Evolutionary conservation across 257 asterid species (phyloP).

Genomic region (Solanum raphanifolium): DNA sequence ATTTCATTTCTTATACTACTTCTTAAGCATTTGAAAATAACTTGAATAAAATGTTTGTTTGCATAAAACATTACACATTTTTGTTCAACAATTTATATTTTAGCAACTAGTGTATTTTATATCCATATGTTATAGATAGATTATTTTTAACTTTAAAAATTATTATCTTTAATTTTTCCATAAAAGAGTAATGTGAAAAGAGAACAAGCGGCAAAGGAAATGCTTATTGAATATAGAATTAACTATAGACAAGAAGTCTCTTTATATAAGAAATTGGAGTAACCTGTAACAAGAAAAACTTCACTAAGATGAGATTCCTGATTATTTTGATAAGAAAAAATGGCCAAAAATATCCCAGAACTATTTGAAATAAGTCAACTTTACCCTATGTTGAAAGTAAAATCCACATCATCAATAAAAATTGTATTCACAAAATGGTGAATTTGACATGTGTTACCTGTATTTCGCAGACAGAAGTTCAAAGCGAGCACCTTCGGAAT

Average conservation of each 20-base stretch:
- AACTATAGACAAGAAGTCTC: not conserved
- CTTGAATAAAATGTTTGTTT: not conserved
- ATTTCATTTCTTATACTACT: not conserved
- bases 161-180: not conserved
- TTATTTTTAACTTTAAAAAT: not conserved
- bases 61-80: not conserved
- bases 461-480: conserved; percentile 71
- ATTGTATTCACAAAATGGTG: not conserved
- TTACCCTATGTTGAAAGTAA: not conserved
- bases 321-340: not conserved
- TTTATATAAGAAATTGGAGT: not conserved
- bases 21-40: not conserved
- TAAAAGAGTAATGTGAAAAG: not conserved
- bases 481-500: conserved; percentile 91
- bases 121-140: not conserved
- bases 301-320: not conserved
- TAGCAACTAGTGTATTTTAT: not conserved
- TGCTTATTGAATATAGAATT: not conserved
- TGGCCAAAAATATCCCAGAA: not conserved
- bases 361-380: not conserved
- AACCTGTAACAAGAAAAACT: not conserved
- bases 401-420: not conserved
- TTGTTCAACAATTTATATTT: not conserved
- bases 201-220: not conserved
- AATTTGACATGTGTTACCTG: conserved; percentile 41